Conservation (phyloP, 2,329 filamentous ascomycete species). For the Penicillium sp. region DNA sequence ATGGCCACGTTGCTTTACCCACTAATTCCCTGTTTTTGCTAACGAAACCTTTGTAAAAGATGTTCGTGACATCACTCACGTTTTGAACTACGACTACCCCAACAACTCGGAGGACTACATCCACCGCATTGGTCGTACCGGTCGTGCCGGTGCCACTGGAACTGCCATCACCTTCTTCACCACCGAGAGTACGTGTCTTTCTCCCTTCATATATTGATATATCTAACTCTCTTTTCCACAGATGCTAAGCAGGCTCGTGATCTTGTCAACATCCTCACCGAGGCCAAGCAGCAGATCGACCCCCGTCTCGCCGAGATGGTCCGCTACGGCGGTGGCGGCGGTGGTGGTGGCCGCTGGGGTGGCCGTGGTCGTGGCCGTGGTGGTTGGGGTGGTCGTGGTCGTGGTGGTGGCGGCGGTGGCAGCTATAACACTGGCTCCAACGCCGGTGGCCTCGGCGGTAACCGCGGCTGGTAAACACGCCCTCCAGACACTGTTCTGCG, state of each 20-base stretch:
- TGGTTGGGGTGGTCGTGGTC: constrained; percentile 57
- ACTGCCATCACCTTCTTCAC: constrained; percentile 99
- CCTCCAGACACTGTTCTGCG: constrained; percentile 25
- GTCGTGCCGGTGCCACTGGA: constrained; percentile 78
- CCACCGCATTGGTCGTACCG: constrained; percentile 67
- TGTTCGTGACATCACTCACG: constrained; percentile 99
- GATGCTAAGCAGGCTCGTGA: constrained; percentile 96
- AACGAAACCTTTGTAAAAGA: constrained; percentile 77
- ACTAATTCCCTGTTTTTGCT: constrained; percentile 63
- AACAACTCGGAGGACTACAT: constrained; percentile 79
- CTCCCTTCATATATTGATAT: neutral
- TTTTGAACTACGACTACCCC: constrained; percentile 99
- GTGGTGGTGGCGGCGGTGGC: constrained; percentile 46
- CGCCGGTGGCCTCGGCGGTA: constrained; percentile 55
- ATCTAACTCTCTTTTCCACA: constrained; percentile 37
- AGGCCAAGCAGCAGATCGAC: constrained; percentile 98
- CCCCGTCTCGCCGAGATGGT: constrained; percentile 94
- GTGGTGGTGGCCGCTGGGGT: constrained; percentile 62
- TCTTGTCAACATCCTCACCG: constrained; percentile 84
- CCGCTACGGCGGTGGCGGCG: constrained; percentile 82
- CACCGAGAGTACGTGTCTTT: constrained; percentile 81
- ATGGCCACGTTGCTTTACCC: constrained; percentile 40
- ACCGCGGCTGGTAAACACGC: constrained; percentile 55
- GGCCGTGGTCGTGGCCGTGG: constrained; percentile 60
- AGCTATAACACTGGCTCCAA: constrained; percentile 59